A percentile compares a stretch with the other conserved stretches of the same genome.
Evolutionary conservation across 495 filamentous ascomycete species (phyloP).

Genomic region (Penicillium turbatum): DNA sequence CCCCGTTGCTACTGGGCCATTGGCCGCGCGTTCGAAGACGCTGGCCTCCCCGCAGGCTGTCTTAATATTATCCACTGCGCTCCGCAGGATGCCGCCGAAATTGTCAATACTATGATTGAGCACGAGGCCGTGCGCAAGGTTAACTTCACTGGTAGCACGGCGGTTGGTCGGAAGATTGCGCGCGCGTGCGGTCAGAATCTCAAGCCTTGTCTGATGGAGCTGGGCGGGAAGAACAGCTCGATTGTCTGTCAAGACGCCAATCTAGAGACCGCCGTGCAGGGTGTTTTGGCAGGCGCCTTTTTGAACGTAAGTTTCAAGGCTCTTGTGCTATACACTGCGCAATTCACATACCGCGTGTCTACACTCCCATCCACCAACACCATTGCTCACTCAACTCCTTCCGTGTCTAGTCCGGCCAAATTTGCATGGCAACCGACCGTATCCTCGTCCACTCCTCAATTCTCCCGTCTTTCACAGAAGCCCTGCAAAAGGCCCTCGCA

Average conservation of each 20-base stretch:
- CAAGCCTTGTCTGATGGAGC: constrained; percentile 59
- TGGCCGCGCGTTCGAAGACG: constrained; percentile 61
- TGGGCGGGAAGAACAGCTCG: constrained; percentile 57
- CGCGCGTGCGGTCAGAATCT: constrained; percentile 48
- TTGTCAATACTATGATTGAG: constrained; percentile 54
- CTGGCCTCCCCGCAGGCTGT: constrained; percentile 59
- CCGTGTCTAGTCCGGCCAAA: constrained; percentile 62
- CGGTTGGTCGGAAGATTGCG: constrained; percentile 54
- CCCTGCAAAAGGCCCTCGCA: constrained; percentile 44
- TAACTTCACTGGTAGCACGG: constrained; percentile 58
- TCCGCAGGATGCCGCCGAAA: constrained; percentile 48
- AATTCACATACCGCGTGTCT: background rate
- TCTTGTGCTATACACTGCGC: background rate
- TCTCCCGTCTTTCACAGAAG: constrained; percentile 50
- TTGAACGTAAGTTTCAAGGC: constrained; percentile 35
- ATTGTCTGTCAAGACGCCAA: constrained; percentile 58
- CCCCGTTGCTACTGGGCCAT: constrained; percentile 72
- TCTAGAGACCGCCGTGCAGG: constrained; percentile 46
- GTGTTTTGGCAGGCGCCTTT: constrained; percentile 48
- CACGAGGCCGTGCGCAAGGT: constrained; percentile 55
- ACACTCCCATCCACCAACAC: background rate
- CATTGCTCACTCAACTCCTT: background rate
- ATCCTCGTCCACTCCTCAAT: constrained; percentile 75
- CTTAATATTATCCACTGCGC: constrained; percentile 52
- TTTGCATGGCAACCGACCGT: constrained; percentile 86